phyloP scores from a whole-genome alignment of 106 monocot species.

The Alisma plantagoaquatica region DNA sequence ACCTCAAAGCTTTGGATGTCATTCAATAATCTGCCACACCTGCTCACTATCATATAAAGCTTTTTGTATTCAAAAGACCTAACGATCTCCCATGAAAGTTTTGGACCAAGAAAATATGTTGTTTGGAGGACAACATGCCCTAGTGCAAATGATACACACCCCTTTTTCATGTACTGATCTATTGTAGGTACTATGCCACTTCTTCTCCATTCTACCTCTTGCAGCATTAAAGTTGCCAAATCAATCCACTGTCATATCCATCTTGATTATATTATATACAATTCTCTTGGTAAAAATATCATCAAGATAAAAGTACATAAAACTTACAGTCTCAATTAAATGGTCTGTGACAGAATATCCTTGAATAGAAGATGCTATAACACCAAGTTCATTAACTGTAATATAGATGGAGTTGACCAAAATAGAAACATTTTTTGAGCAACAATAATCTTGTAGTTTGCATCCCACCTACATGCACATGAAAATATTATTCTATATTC shows the following conservation, averaged over 20 bases:
- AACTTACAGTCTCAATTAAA: constrained; percentile 61
- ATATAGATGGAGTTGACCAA: constrained; percentile 49
- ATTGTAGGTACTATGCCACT: constrained; percentile 43
- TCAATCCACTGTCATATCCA: constrained; percentile 87
- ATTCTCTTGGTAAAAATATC: too few species aligned
- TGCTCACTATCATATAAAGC: constrained; percentile 66
- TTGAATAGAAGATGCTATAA: constrained; percentile 45
- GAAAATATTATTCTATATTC: neutral
- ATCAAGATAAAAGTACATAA: too few species aligned
- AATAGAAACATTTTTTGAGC: constrained; percentile 58
- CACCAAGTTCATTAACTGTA: constrained; percentile 64
- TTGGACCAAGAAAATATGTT: constrained; percentile 66
- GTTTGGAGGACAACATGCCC: constrained; percentile 75
- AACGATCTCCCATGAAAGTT: constrained; percentile 39
- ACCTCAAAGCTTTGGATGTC: constrained; percentile 77
- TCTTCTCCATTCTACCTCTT: constrained; percentile 59
- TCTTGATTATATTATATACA: too few species aligned
- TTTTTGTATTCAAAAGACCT: constrained; percentile 37
- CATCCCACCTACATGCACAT: constrained; percentile 47
- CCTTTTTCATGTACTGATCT: constrained; percentile 76
- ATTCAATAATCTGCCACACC: constrained; percentile 76
- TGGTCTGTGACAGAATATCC: constrained; percentile 42
- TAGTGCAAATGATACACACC: constrained; percentile 72
- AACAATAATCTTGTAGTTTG: constrained; percentile 22
- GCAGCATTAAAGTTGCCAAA: constrained; percentile 63